These are phyloP conservation scores for Kandelia obovata DNA, from an alignment of 345 rosid genomes.

Conservation along the genomic window DNA sequence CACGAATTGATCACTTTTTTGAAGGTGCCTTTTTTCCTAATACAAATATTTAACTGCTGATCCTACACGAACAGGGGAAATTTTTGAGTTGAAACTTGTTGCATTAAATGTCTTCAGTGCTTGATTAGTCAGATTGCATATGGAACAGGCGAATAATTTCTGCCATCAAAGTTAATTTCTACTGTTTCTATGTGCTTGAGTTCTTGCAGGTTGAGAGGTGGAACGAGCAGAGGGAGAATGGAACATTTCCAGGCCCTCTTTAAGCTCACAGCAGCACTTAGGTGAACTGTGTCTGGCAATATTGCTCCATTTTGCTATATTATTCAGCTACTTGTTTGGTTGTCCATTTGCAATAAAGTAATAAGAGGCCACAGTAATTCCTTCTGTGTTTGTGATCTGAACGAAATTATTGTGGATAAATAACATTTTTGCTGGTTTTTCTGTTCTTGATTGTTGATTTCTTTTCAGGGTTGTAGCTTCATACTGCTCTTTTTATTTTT, in stretches of 20 bases:
- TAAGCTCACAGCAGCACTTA: constrained; percentile 18
- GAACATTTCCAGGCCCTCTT: constrained; percentile 83
- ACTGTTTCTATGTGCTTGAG: background rate
- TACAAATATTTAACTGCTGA: too few relatives aligned
- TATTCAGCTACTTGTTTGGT: background rate
- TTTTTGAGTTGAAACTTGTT: background rate
- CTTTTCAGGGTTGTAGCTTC: background rate
- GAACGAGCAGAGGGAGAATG: constrained; percentile 86
- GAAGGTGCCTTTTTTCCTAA: too few relatives aligned
- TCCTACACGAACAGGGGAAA: too few relatives aligned
- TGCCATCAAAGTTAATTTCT: background rate
- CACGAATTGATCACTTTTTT: too few relatives aligned
- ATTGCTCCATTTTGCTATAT: background rate
- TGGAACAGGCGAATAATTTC: background rate
- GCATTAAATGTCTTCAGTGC: background rate
- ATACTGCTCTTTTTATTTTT: background rate
- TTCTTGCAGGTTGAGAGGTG: constrained; percentile 58
- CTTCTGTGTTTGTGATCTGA: background rate
- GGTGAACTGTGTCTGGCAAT: background rate
- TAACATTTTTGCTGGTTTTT: background rate
- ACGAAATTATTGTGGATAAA: background rate
- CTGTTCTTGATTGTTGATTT: background rate
- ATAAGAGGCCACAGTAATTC: background rate
- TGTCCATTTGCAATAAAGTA: background rate
- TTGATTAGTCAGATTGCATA: background rate